Conservation (phyloP, 495 filamentous ascomycete genomes). For the Corynascus novoguineensis region DNA sequence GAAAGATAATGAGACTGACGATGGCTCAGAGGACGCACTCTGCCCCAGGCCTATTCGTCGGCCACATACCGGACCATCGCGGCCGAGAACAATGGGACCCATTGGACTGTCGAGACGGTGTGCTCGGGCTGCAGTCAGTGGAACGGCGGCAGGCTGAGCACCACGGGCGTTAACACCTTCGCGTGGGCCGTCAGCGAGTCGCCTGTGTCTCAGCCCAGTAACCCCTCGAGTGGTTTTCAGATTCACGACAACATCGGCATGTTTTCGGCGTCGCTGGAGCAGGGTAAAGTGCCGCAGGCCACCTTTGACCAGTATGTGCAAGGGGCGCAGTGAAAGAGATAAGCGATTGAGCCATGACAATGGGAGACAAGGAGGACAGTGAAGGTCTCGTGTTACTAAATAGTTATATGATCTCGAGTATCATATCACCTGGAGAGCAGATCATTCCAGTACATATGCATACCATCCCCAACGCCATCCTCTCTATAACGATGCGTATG, state of each 20-base stretch:
- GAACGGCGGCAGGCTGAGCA: slow-evolving; percentile 29
- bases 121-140: slow-evolving; percentile 43
- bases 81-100: slow-evolving; percentile 39
- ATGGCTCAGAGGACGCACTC: background rate
- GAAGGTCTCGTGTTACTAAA: background rate
- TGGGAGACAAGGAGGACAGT: background rate
- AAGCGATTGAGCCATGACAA: background rate
- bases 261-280: slow-evolving; percentile 15
- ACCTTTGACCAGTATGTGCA: background rate
- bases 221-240: slow-evolving; percentile 18
- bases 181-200: slow-evolving; percentile 34
- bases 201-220: slow-evolving; percentile 24
- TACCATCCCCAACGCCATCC: background rate
- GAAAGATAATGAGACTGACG: too few species aligned
- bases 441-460: background rate
- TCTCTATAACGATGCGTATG: background rate
- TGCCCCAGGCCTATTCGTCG: slow-evolving; percentile 24
- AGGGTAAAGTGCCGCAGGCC: background rate
- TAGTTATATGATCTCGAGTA: too few species aligned
- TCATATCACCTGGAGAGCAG: too few species aligned
- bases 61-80: slow-evolving; percentile 39
- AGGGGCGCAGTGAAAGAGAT: background rate
- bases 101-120: slow-evolving; percentile 43
- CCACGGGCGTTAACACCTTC: slow-evolving; percentile 31
- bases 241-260: slow-evolving; percentile 27